Conservation (phyloP, 805 yeast genomes). For the Cyberlindnera mycetangii region DNA sequence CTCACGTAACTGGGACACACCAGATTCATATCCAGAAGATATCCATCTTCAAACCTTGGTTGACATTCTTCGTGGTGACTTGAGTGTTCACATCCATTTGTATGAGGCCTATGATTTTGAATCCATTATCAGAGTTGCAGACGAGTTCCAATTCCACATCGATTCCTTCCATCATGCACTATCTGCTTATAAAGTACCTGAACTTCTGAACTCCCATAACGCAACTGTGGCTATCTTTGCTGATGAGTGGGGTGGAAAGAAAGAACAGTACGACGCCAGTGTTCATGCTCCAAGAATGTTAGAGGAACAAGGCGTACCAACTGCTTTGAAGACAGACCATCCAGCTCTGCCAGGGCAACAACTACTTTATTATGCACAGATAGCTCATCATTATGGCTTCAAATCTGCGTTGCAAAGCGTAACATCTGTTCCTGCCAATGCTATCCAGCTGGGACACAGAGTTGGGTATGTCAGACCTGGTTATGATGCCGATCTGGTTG, state of each 20-base stretch:
- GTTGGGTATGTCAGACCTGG: constrained; percentile 10
- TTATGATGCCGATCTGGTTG: constrained; percentile 10
- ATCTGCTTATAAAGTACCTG: constrained; percentile 8
- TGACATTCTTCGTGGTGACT: constrained; percentile 7
- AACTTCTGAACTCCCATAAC: constrained; percentile 5
- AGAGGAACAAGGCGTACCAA: constrained; percentile 5
- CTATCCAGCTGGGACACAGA: constrained; percentile 6
- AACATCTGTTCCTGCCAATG: constrained; percentile 5
- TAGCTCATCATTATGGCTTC: constrained; percentile 8
- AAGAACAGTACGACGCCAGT: constrained; percentile 7
- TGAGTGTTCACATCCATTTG: constrained; percentile 6
- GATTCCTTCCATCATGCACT: constrained; percentile 9
- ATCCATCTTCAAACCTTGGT: constrained; percentile 6
- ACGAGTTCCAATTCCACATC: constrained; percentile 8
- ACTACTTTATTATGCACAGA: constrained; percentile 4
- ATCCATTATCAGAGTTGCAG: constrained; percentile 8
- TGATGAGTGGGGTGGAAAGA: constrained; percentile 12
- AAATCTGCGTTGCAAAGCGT: constrained; percentile 4
- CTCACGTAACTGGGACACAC: constrained; percentile 1
- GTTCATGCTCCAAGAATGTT: constrained; percentile 5
- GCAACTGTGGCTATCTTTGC: constrained; percentile 9
- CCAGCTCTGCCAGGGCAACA: constrained; percentile 12
- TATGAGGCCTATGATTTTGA: constrained; percentile 12
- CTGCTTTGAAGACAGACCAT: constrained; percentile 10
- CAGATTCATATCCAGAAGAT: constrained; percentile 4